Percentiles rank a stretch among this genome's conserved stretches.
phyloP scores from a whole-genome alignment of 108 stramenopile species.

The Cyclostephanos tholiformis region DNA sequence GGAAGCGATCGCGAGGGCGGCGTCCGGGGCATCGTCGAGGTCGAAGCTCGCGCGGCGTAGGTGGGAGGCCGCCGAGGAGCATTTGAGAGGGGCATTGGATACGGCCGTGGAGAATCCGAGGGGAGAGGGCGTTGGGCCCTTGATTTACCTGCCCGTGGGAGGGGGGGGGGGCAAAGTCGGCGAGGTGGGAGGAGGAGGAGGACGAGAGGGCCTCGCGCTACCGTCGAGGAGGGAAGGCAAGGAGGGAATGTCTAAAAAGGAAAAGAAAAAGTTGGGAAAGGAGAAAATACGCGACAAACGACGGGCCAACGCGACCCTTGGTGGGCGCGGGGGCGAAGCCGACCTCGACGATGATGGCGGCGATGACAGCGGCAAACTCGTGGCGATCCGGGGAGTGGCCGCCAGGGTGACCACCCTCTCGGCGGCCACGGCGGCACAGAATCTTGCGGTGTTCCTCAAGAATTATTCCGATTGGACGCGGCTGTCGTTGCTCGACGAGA shows the following conservation, averaged over 20 bases:
- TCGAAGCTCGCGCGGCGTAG: slow-evolving; percentile 58
- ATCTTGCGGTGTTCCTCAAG: slow-evolving; percentile 87
- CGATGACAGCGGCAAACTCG: background rate
- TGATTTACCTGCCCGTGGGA: slow-evolving; percentile 22
- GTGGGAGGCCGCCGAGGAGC: slow-evolving; percentile 84
- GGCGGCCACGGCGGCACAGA: slow-evolving; percentile 84
- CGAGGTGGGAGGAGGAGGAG: background rate
- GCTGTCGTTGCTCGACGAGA: slow-evolving; percentile 30
- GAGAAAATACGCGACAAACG: slow-evolving; percentile 33
- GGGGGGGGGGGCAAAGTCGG: background rate
- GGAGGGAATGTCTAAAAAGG: slow-evolving; percentile 39
- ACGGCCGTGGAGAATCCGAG: slow-evolving; percentile 75
- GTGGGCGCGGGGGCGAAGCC: slow-evolving; percentile 3
- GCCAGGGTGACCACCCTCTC: slow-evolving; percentile 63
- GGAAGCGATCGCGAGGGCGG: slow-evolving; percentile 43
- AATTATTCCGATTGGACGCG: slow-evolving; percentile 57
- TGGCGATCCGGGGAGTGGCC: slow-evolving; percentile 41
- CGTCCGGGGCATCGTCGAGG: slow-evolving; percentile 3
- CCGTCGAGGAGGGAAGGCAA: slow-evolving; percentile 25
- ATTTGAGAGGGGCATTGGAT: slow-evolving; percentile 67
- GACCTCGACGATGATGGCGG: background rate
- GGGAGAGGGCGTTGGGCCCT: slow-evolving; percentile 51
- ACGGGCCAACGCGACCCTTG: slow-evolving; percentile 17
- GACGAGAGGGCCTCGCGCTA: slow-evolving; percentile 8
- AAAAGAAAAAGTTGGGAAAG: slow-evolving; percentile 42